Percentiles rank a stretch among this genome's conserved stretches.
Evolutionary conservation across 306 rosid genomes (phyloP).

Genomic region (Delonix regia): DNA sequence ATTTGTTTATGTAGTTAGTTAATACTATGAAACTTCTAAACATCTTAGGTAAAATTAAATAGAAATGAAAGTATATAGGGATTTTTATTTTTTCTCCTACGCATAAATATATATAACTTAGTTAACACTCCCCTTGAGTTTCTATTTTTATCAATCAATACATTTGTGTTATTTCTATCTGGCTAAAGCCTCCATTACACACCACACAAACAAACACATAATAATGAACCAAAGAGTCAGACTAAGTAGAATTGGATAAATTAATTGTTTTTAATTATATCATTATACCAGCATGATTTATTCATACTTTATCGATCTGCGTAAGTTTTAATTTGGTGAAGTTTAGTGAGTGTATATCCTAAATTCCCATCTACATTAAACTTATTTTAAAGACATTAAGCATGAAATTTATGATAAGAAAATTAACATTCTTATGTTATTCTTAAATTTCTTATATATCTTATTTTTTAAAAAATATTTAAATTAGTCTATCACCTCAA

Average conservation of each 20-base stretch:
- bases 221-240: background rate
- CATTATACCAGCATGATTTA: background rate
- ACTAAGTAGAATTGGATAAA: background rate
- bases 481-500: too few relatives aligned
- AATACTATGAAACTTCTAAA: too few relatives aligned
- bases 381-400: background rate
- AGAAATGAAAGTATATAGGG: background rate
- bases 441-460: background rate
- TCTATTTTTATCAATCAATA: background rate
- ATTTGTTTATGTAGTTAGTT: background rate
- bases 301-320: background rate
- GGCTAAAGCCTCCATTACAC: background rate
- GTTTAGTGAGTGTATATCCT: background rate
- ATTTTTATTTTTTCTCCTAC: background rate
- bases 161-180: background rate
- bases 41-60: background rate
- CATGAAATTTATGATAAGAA: background rate
- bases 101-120: background rate
- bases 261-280: background rate
- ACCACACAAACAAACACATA: too few relatives aligned
- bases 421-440: background rate
- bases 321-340: background rate
- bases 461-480: background rate
- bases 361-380: background rate
- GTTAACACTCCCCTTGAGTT: background rate